Percentiles rank a stretch among this genome's conserved stretches.
These are phyloP conservation scores for Starmera dryadoides DNA, from an alignment of 805 yeast species.

Conservation along the genomic window DNA sequence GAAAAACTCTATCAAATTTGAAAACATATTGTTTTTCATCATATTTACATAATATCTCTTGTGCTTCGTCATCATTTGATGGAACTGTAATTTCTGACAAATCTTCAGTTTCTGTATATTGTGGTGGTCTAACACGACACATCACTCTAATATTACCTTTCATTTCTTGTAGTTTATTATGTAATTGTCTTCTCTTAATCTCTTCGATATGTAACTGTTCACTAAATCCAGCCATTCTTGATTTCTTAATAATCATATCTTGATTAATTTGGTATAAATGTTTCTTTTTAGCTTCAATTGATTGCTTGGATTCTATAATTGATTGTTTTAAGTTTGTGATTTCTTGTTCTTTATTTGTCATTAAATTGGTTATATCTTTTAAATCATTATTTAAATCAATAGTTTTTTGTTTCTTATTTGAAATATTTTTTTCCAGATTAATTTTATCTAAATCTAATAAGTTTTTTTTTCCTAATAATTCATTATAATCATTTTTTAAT, in stretches of 20 bases:
- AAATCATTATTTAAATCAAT: neutral
- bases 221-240: constrained; percentile 18
- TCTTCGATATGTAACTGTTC: constrained; percentile 42
- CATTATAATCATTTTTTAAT: constrained; percentile 3
- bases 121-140: constrained; percentile 72
- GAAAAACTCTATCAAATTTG: constrained; percentile 75
- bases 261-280: constrained; percentile 11
- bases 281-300: constrained; percentile 11
- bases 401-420: neutral
- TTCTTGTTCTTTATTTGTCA: constrained; percentile 1
- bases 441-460: neutral
- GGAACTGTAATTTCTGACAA: constrained; percentile 25
- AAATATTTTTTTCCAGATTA: neutral
- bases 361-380: neutral
- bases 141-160: constrained; percentile 91
- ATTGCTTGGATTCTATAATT: constrained; percentile 11
- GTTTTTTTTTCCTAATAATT: neutral
- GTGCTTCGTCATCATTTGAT: constrained; percentile 19
- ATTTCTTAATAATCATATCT: constrained; percentile 4
- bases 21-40: constrained; percentile 31
- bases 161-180: constrained; percentile 72
- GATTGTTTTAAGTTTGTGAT: constrained; percentile 9
- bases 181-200: constrained; percentile 51
- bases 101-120: constrained; percentile 17
- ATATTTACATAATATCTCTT: constrained; percentile 4